A percentile compares a stretch with the other conserved stretches of the same genome.
Conservation (phyloP, 805 yeast genomes). For the Candida silvicultrix region DNA sequence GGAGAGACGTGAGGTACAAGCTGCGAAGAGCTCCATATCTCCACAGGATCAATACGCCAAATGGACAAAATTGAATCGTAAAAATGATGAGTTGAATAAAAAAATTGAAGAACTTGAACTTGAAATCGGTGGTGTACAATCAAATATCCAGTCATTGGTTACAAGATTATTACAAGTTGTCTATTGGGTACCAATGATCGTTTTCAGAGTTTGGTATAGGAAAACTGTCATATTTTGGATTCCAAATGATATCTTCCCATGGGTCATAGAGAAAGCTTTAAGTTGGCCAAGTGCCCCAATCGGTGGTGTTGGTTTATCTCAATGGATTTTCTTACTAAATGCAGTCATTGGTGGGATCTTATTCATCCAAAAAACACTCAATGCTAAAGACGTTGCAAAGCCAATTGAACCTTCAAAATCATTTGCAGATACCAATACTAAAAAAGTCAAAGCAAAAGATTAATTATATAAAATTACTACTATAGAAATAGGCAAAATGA, state of each 20-base stretch:
- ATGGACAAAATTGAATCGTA: conserved; percentile 90
- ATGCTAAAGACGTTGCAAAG: not conserved
- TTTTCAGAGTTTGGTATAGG: conserved; percentile 46
- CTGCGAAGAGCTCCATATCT: conserved; percentile 53
- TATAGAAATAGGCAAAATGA: not conserved
- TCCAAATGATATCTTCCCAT: conserved; percentile 53
- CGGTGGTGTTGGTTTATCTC: conserved; percentile 56
- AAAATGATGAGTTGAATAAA: conserved; percentile 47
- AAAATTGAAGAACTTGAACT: conserved; percentile 41
- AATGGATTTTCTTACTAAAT: conserved; percentile 43
- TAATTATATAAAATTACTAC: too few relatives aligned
- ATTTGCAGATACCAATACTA: not conserved
- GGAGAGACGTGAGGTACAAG: conserved; percentile 41
- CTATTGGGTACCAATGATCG: conserved; percentile 34
- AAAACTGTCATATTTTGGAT: conserved; percentile 50
- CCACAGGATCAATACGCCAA: conserved; percentile 94
- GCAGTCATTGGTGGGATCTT: conserved; percentile 19
- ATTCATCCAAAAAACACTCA: conserved; percentile 9
- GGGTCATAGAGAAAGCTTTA: conserved; percentile 44
- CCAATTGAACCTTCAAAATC: not conserved
- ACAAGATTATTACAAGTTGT: conserved; percentile 24
- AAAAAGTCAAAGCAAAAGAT: not conserved
- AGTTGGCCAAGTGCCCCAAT: conserved; percentile 59
- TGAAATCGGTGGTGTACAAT: conserved; percentile 22
- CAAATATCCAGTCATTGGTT: not conserved